These are phyloP conservation scores for Arabis hirsuta DNA, from an alignment of 345 rosid genomes.

Conservation along the genomic window DNA sequence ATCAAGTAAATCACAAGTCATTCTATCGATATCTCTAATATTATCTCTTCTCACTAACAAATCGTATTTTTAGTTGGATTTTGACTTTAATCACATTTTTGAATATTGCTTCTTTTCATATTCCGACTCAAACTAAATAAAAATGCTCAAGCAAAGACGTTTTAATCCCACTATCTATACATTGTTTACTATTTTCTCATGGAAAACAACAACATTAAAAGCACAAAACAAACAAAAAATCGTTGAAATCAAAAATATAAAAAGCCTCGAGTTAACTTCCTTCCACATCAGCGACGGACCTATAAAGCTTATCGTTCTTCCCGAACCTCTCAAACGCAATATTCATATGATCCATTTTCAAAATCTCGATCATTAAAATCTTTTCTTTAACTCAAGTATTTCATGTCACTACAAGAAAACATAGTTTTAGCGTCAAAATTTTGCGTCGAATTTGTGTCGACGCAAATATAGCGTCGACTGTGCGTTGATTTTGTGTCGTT, in stretches of 20 bases:
- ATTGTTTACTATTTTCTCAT: slow-evolving; percentile 8
- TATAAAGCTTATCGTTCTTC: slow-evolving; percentile 86
- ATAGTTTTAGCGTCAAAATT: no score
- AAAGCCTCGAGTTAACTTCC: slow-evolving; percentile 70
- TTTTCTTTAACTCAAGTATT: slow-evolving; percentile 72
- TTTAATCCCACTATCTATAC: background rate
- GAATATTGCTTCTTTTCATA: background rate
- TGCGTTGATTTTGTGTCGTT: no score
- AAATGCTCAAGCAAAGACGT: slow-evolving; percentile 1
- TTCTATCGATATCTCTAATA: no score
- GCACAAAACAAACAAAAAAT: slow-evolving; percentile 23
- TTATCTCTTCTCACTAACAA: no score
- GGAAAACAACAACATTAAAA: background rate
- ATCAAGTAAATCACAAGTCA: no score
- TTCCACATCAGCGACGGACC: slow-evolving; percentile 83
- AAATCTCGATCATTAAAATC: slow-evolving; percentile 66
- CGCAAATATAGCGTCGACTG: no score
- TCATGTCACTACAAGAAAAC: background rate
- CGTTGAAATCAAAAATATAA: background rate
- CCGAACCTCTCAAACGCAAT: slow-evolving; percentile 80
- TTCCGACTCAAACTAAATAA: background rate
- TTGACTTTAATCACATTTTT: no score
- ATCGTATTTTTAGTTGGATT: no score
- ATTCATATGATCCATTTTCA: slow-evolving; percentile 84
- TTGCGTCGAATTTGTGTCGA: no score